Conservation (phyloP, 192 early-diverging fungal genomes). For the Coemansia asiatica region DNA sequence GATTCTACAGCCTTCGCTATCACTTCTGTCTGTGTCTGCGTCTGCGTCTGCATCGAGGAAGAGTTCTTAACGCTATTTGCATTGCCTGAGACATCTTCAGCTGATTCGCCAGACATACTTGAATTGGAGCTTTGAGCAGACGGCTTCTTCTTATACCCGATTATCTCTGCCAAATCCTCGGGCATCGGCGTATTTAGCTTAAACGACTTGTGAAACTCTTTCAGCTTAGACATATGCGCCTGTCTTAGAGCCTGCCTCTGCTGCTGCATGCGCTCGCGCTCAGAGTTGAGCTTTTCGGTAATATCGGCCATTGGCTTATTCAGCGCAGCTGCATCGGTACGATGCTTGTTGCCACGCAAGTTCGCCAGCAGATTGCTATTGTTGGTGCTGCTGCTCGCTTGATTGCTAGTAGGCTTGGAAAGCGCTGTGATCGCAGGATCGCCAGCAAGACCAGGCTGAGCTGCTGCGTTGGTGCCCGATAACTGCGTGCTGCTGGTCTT, state of each 20-base stretch:
- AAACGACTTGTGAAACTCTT: constrained; percentile 75
- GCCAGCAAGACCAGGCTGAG: constrained; percentile 14
- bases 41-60: constrained; percentile 4
- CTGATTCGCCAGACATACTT: constrained; percentile 10
- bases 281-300: constrained; percentile 61
- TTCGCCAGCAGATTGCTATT: constrained; percentile 47
- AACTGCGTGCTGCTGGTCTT: not conserved
- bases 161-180: constrained; percentile 74
- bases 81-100: constrained; percentile 5
- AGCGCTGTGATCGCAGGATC: constrained; percentile 42
- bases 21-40: not conserved
- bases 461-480: not conserved
- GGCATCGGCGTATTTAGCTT: constrained; percentile 83
- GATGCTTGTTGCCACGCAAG: constrained; percentile 54
- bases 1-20: not conserved
- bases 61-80: not conserved
- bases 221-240: constrained; percentile 76
- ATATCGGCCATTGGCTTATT: constrained; percentile 61
- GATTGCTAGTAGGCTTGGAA: constrained; percentile 20
- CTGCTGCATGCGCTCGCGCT: constrained; percentile 76
- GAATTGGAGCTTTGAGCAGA: constrained; percentile 14
- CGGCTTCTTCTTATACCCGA: constrained; percentile 59
- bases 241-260: constrained; percentile 72
- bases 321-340: constrained; percentile 52
- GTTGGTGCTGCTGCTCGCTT: not conserved